Evolutionary conservation across 73 alveolate species (phyloP), one percentile per base, ranked within the genome.

Genomic region (Stentor coeruleus): DNA sequence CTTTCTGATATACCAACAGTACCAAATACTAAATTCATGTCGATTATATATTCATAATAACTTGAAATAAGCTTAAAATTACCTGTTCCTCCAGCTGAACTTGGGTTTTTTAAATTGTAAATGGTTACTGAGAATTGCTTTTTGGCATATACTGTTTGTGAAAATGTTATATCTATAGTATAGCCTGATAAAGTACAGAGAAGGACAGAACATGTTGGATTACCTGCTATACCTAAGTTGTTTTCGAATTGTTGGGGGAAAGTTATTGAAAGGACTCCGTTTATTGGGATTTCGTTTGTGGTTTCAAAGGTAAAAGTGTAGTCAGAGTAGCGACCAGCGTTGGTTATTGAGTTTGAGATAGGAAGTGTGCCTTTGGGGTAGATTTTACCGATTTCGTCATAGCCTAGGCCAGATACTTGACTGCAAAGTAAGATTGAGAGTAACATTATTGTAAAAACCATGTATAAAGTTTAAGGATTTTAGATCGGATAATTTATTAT

Each of bases 41-140:
- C 83, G n/a, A 75, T 26, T 6, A 40, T 40, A 6, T 15, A 15
- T 75, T 20, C 30, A 20, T 20, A 28, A 39, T 75, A 39, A 39
- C 40, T 36, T 20, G 59, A n/a, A 15, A 15, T 14, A 20, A 75
- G 28, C 59, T 39, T 15, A 33, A 75, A 75, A 33, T 35, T 75
- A 3, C 83, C 83, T 39, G 83, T 75, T 2, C 83, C 83, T 75
- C 83, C 83, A 37, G 58, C 81, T 39, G 26, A n/a, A 15, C 26
- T 35, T 36, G 83, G 83, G 38, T 75, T 75, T 75, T 26, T 26
- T 26, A 75, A 37, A 20, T 20, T n/a, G 15, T 75, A 15, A 30
- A 75, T 75, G 33, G 72, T 75, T 37, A 75, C 31, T 26, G 74
- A 39, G 20, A 14, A 40, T 6, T 15, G 14, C 20, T n/a, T 31